A percentile compares a stretch with the other conserved stretches of the same genome.
phyloP scores from a whole-genome alignment of 139 green algal species.

The Medakamo hakoo region DNA sequence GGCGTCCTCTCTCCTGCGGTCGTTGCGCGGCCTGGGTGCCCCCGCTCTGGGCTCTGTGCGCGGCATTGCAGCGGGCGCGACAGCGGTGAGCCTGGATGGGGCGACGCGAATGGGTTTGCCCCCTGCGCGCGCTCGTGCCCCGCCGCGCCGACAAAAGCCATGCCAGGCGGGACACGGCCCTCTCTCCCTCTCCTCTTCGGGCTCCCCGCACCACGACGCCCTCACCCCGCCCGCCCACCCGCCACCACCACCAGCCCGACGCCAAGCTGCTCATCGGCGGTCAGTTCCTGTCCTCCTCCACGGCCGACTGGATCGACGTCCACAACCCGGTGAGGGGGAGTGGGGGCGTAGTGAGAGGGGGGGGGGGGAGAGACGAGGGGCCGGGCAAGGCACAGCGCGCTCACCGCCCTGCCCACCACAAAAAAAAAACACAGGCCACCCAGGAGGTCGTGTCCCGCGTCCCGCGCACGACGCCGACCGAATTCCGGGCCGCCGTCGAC shows the following conservation, averaged over 20 bases:
- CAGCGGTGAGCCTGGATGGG: too few species aligned
- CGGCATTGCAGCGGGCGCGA: too few species aligned
- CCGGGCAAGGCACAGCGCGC: not conserved
- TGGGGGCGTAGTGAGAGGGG: not conserved
- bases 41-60: too few species aligned
- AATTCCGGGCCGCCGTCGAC: constrained; percentile 79
- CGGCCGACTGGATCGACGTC: constrained; percentile 49
- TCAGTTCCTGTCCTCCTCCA: constrained; percentile 44
- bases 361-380: not conserved
- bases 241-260: constrained; percentile 10
- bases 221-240: not conserved
- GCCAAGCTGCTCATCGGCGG: constrained; percentile 59
- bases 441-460: constrained; percentile 69
- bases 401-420: not conserved
- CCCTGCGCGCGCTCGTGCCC: too few species aligned
- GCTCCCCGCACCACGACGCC: too few species aligned
- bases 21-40: too few species aligned
- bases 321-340: constrained; percentile 47
- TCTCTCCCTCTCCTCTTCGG: too few species aligned
- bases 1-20: too few species aligned
- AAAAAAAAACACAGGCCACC: constrained; percentile 34
- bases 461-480: constrained; percentile 49
- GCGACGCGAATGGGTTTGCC: too few species aligned
- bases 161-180: too few species aligned
- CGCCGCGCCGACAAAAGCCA: too few species aligned